Evolutionary conservation across 768 basidiomycete genomes (phyloP), one percentile per base, ranked within the genome.

Genomic region (Fomitopsis serialis): DNA sequence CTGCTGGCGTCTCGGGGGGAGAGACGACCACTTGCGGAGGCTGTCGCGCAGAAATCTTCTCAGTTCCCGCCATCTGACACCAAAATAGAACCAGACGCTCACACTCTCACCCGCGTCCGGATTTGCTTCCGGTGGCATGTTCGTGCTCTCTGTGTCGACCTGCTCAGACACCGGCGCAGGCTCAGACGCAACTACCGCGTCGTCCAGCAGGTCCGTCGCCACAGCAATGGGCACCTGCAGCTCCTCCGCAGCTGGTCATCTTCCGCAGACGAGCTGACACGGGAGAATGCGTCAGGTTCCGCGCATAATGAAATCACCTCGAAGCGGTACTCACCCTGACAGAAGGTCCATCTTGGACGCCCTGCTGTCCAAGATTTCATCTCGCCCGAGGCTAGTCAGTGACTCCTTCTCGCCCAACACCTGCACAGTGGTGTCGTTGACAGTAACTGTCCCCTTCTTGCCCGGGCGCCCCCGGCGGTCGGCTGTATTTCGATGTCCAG

Each of bases 341-440:
- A 91, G 76, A 22, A 87, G 70, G 27, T 78, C 68, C 82, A 87
- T 82, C 70, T 79, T 83, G 50, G 74, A 72, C 52, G 82, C 75
- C 61, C 82, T 75, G 61, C 87, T 82, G 61, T 91, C 85, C 62
- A 88, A 76, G 61, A 92, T 68, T 67, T 90, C 89, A 50, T 90
- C 87, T 46, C 88, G 74, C 23, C 88, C 88, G 43, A 90, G 71
- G 23, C 68, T 77, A 55, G 83, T 85, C 67, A 90, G 65, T 17
- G 80, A 81, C 68, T 89, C 89, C 74, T 90, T 90, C 74, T 92
- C 89, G 45, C 76, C 78, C 6, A 82, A 68, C 47, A 92, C 80
- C 5, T 48, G 63, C 32, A 79, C 66, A 12, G 53, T 55, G 5
- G 58, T 61, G 2, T 75, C 80, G 29, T 74, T 70, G 45, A 80